These are phyloP conservation scores for Kwoniella dejecticola DNA, from an alignment of 768 basidiomycete species.

Conservation along the genomic window DNA sequence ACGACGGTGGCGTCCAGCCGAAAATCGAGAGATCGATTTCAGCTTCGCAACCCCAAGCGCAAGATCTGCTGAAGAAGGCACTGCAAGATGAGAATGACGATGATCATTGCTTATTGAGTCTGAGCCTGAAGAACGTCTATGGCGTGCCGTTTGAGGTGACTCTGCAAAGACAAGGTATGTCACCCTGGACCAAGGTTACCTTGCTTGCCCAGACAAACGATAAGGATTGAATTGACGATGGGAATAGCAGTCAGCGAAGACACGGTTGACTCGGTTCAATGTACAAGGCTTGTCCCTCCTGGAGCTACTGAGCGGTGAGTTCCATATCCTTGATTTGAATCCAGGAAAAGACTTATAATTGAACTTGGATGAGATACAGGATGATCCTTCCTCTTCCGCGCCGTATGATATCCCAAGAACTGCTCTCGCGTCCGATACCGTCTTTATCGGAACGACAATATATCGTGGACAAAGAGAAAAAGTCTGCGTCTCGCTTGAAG, in stretches of 20 bases:
- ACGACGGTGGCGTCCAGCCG: too few relatives aligned
- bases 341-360: too few relatives aligned
- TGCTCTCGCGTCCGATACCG: constrained; percentile 72
- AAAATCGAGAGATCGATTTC: neutral
- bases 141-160: constrained; percentile 87
- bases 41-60: neutral
- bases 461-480: constrained; percentile 73
- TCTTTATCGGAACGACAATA: constrained; percentile 86
- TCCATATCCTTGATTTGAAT: neutral
- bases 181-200: neutral
- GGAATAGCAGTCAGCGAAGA: too few relatives aligned
- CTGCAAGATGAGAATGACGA: constrained; percentile 58
- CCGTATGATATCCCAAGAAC: constrained; percentile 64
- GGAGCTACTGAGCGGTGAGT: constrained; percentile 79
- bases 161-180: constrained; percentile 61
- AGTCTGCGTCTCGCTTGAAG: constrained; percentile 65
- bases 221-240: too few relatives aligned
- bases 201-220: too few relatives aligned
- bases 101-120: constrained; percentile 80
- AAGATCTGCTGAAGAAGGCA: constrained; percentile 21
- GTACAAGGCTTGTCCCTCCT: constrained; percentile 71
- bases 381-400: constrained; percentile 62
- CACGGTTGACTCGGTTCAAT: constrained; percentile 13
- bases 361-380: constrained; percentile 5
- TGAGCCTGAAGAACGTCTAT: constrained; percentile 91